Conservation (phyloP, 805 yeast genomes). For the Cyberlindnera americana region DNA sequence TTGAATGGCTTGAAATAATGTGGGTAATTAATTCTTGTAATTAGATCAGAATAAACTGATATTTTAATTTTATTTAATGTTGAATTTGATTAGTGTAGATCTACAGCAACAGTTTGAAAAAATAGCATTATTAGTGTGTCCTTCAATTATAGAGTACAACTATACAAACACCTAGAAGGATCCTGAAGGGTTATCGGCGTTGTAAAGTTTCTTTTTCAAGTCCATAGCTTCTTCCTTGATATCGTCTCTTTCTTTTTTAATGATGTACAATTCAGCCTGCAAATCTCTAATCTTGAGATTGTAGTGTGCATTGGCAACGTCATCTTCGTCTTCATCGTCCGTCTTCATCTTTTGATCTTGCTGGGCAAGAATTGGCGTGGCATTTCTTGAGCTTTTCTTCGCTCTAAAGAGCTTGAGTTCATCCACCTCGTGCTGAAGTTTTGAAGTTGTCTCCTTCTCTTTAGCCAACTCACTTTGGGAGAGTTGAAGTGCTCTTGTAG, state of each 20-base stretch:
- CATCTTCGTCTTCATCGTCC: slow-evolving; percentile 31
- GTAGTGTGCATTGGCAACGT: slow-evolving; percentile 49
- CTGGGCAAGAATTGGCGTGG: slow-evolving; percentile 25
- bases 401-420: slow-evolving; percentile 57
- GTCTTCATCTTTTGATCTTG: slow-evolving; percentile 23
- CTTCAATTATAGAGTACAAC: background rate
- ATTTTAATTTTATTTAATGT: slow-evolving; percentile 5
- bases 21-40: slow-evolving; percentile 10
- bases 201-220: slow-evolving; percentile 54
- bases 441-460: slow-evolving; percentile 52
- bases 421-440: slow-evolving; percentile 62
- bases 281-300: slow-evolving; percentile 75
- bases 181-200: slow-evolving; percentile 16
- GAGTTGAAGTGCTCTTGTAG: slow-evolving; percentile 67
- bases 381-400: slow-evolving; percentile 30
- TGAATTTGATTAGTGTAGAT: too few relatives aligned
- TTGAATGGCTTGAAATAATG: slow-evolving; percentile 32
- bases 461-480: slow-evolving; percentile 69
- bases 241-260: slow-evolving; percentile 81
- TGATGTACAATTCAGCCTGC: slow-evolving; percentile 77
- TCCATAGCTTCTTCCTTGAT: slow-evolving; percentile 56
- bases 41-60: slow-evolving; percentile 8
- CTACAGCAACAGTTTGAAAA: too few relatives aligned
- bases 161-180: slow-evolving; percentile 5
- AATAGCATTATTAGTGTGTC: too few relatives aligned